Base-by-base conservation (phyloP, 2,329 filamentous ascomycete genomes). In the Fusarium equiseti region DNA sequence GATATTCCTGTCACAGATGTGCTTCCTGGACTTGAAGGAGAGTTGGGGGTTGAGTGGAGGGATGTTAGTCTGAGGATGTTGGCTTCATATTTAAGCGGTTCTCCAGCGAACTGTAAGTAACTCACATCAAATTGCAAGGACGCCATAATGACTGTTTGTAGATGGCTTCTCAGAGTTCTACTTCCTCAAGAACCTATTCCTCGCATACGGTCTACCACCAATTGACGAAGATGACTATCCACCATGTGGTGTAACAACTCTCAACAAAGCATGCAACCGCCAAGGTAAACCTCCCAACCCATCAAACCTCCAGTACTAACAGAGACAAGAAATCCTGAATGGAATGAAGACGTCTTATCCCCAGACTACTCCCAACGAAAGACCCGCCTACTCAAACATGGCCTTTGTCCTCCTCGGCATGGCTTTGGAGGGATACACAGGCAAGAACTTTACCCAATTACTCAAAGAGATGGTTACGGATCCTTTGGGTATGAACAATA, bases 351-450 rank as follows among this genome's bases (percentile, higher is more conserved):
- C 60, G 3, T 70, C 72, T 13, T 73, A 79, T 35, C 80, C 78
- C 0, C 73, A 81, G 20, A 72, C 75, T 2, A 44, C 77, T 3
- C 74, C 76, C 5, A 75, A 77, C 56, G 73, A 79, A 6, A 75
- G 77, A 5, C 81, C 83, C 0, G 76, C 79, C 0, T 84, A 84
- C 64, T 84, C 82, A 7, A 83, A 80, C 55, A 68, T 82, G 18
- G 80, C 80, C 0, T 84, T 82, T 59, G 76, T 75, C 16, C 50
- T 84, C 9, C 75, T 82, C 29, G 73, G 75, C 7, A 73, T 81
- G 50, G 80, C 78, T 1, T 63, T 84, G 1, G 76, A 81, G 24
- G 51, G 73, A 2, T 70, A 63, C 20, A 80, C 76, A 0, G 74
- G 74, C 0, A 79, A 77, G 60, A 77, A 65, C 45, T 81, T 77